These are phyloP conservation scores for Physaria fendleri DNA, from an alignment of 345 rosid species.

Conservation along the genomic window DNA sequence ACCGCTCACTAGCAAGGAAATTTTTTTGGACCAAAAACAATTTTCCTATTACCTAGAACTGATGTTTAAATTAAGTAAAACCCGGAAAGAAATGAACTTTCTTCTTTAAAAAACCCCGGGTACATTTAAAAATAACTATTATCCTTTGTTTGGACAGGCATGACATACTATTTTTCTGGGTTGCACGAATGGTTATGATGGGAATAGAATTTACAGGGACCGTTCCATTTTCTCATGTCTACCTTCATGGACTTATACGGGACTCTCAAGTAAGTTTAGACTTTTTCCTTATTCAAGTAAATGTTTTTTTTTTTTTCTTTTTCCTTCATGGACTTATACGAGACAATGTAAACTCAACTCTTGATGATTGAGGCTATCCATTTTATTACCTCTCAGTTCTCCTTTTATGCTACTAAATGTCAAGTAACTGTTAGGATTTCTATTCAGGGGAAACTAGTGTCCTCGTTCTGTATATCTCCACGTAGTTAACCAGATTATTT, in stretches of 20 bases:
- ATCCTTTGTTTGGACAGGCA: constrained; percentile 63
- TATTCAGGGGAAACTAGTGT: neutral
- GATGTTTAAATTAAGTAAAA: neutral
- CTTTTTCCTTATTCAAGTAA: constrained; percentile 1
- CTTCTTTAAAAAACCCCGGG: too few species aligned
- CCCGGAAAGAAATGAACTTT: constrained; percentile 4
- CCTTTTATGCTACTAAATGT: neutral
- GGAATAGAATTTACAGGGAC: constrained; percentile 95
- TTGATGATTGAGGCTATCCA: neutral
- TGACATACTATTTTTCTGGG: constrained; percentile 98
- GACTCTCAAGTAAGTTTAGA: constrained; percentile 64
- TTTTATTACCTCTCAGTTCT: neutral
- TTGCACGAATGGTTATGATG: constrained; percentile 99
- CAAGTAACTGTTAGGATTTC: neutral
- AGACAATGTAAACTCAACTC: neutral
- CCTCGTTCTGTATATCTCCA: constrained; percentile 2
- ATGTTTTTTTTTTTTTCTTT: neutral
- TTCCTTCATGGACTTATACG: too few species aligned
- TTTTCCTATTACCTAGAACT: constrained; percentile 1
- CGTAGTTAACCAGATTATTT: neutral
- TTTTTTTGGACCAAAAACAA: neutral
- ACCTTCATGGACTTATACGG: constrained; percentile 93
- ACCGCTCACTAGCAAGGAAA: neutral
- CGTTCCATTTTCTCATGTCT: constrained; percentile 82
- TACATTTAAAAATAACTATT: constrained; percentile 6